Conservation (phyloP, 768 basidiomycete species). For the Collybia sordida region DNA sequence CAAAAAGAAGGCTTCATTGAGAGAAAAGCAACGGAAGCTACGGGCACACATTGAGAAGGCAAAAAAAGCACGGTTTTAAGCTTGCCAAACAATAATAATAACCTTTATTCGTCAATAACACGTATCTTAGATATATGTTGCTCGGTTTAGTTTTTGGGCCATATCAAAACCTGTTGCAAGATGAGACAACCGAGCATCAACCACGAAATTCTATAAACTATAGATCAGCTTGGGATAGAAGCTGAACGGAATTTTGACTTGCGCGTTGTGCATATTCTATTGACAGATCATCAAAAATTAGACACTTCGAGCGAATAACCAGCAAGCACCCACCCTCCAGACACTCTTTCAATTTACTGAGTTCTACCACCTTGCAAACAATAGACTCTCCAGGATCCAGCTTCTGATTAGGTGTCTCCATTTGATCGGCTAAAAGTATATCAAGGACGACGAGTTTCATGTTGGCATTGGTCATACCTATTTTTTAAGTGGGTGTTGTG, state of each 20-base stretch:
- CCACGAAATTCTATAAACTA: conserved; percentile 48
- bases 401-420: conserved; percentile 70
- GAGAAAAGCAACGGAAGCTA: conserved; percentile 79
- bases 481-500: neutral
- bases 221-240: neutral
- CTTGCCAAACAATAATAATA: conserved; percentile 2
- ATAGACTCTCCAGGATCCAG: conserved; percentile 90
- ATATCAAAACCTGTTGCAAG: conserved; percentile 71
- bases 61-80: conserved; percentile 48
- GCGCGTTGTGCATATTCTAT: too few relatives aligned
- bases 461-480: conserved; percentile 93
- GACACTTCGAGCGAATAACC: neutral
- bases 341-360: conserved; percentile 59
- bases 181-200: conserved; percentile 80
- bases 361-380: conserved; percentile 64
- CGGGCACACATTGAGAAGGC: conserved; percentile 72
- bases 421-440: conserved; percentile 62
- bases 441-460: conserved; percentile 83
- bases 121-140: conserved; percentile 1
- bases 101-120: conserved; percentile 8
- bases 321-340: conserved; percentile 58
- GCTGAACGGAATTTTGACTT: too few relatives aligned
- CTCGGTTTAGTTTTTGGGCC: conserved; percentile 32
- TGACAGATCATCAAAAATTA: too few relatives aligned
- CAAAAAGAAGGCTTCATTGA: conserved; percentile 80